Evolutionary conservation across 2,329 filamentous ascomycete genomes (phyloP).

Genomic region (Aspergillus unguis): DNA sequence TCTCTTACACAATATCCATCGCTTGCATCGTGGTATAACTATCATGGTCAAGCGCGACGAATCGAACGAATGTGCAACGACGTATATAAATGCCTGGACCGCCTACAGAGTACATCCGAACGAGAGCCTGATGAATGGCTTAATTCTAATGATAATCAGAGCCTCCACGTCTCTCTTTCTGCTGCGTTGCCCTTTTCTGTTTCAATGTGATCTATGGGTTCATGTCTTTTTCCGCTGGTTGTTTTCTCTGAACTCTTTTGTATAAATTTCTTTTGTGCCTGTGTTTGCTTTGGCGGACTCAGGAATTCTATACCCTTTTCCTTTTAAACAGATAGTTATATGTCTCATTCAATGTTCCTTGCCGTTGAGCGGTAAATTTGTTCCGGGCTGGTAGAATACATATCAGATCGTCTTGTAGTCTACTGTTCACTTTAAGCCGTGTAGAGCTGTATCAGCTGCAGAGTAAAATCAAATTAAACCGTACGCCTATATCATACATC

Average conservation of each 20-base stretch:
- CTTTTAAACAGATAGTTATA: conserved; percentile 2
- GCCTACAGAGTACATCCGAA: conserved; percentile 13
- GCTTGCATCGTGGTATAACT: conserved; percentile 13
- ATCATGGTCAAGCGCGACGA: conserved; percentile 23
- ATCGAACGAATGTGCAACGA: conserved; percentile 30
- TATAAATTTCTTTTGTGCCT: conserved; percentile 11
- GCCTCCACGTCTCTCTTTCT: conserved; percentile 4
- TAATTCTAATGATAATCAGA: conserved; percentile 37
- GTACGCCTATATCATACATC: background rate
- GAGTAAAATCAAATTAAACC: background rate
- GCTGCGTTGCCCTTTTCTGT: conserved; percentile 9
- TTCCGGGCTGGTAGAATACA: background rate
- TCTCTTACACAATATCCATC: background rate
- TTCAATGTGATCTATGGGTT: conserved; percentile 3
- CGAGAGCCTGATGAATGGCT: conserved; percentile 11
- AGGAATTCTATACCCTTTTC: conserved; percentile 11
- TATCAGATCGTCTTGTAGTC: background rate
- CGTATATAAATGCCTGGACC: conserved; percentile 24
- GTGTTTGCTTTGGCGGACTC: background rate
- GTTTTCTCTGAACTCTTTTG: conserved; percentile 6
- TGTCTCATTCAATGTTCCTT: background rate
- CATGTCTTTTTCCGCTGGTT: background rate
- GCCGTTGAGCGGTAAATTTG: background rate
- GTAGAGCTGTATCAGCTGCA: background rate
- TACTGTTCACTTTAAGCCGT: background rate